A percentile compares a stretch with the other conserved stretches of the same genome.
Evolutionary conservation across 371 early-diverging fungal genomes (phyloP).

Genomic region (Mucor indicus): DNA sequence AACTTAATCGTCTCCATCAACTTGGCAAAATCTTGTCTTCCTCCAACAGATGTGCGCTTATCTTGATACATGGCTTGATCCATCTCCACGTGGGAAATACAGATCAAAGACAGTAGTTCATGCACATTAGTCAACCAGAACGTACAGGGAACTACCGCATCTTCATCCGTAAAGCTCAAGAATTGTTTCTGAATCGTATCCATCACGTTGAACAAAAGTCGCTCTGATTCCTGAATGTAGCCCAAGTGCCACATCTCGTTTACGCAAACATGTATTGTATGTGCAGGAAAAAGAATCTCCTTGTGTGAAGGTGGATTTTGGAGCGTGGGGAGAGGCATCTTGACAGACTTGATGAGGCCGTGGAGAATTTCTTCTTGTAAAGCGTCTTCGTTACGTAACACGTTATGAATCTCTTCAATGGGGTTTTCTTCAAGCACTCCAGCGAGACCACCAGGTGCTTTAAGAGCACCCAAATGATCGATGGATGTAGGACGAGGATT

Average conservation of each 20-base stretch:
- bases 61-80: conserved; percentile 32
- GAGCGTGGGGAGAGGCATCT: conserved; percentile 85
- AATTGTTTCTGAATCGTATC: conserved; percentile 77
- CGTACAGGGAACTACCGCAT: conserved; percentile 60
- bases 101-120: conserved; percentile 75
- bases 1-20: conserved; percentile 60
- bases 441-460: conserved; percentile 16
- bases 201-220: conserved; percentile 81
- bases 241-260: conserved; percentile 85
- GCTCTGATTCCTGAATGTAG: conserved; percentile 75
- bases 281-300: conserved; percentile 92
- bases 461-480: conserved; percentile 29
- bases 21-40: conserved; percentile 49
- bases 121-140: conserved; percentile 96
- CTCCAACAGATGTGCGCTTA: conserved; percentile 20
- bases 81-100: conserved; percentile 34
- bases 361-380: conserved; percentile 87
- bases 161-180: conserved; percentile 53
- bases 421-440: conserved; percentile 32
- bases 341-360: conserved; percentile 82
- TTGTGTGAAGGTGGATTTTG: conserved; percentile 77
- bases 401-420: conserved; percentile 50
- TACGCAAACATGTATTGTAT: conserved; percentile 80
- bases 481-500: conserved; percentile 47
- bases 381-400: conserved; percentile 67